These are phyloP conservation scores for Lodderomyces pseudojiufengensis DNA, from an alignment of 1,139 yeast genomes.

Conservation along the genomic window DNA sequence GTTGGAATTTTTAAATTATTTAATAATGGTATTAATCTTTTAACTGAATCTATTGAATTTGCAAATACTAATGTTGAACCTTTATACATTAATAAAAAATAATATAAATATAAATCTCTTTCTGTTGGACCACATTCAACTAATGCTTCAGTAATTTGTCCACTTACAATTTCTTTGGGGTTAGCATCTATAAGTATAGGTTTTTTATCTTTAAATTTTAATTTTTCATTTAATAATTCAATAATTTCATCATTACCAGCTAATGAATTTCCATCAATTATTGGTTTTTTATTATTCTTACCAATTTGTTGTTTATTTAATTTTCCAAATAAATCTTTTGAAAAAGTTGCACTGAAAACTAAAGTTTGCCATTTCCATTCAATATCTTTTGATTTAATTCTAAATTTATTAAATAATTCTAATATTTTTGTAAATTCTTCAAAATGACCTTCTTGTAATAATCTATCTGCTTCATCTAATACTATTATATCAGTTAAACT, in stretches of 20 bases:
- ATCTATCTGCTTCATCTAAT: constrained; percentile 95
- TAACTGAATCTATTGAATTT: constrained; percentile 90
- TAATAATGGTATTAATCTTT: constrained; percentile 74
- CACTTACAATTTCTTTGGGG: constrained; percentile 78
- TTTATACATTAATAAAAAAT: constrained; percentile 80
- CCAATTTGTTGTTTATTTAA: constrained; percentile 36
- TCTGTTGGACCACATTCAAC: constrained; percentile 90
- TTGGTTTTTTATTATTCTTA: constrained; percentile 1
- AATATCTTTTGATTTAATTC: constrained; percentile 23
- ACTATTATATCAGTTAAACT: constrained; percentile 69
- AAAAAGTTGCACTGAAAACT: constrained; percentile 93
- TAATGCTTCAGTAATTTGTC: constrained; percentile 75
- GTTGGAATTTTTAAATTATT: constrained; percentile 68
- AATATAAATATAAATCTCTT: constrained; percentile 86
- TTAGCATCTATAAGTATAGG: constrained; percentile 79
- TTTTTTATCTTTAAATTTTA: constrained; percentile 54
- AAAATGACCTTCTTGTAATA: constrained; percentile 93
- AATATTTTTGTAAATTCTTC: constrained; percentile 85
- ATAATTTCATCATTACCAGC: constrained; percentile 53
- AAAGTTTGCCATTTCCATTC: constrained; percentile 77
- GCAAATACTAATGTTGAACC: constrained; percentile 91
- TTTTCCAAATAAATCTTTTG: constrained; percentile 75
- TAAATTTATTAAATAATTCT: constrained; percentile 47
- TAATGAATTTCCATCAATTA: constrained; percentile 29
- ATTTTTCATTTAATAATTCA: constrained; percentile 51